phyloP scores from a whole-genome alignment of 177 flowering plant species.

The Vitis hybrid region DNA sequence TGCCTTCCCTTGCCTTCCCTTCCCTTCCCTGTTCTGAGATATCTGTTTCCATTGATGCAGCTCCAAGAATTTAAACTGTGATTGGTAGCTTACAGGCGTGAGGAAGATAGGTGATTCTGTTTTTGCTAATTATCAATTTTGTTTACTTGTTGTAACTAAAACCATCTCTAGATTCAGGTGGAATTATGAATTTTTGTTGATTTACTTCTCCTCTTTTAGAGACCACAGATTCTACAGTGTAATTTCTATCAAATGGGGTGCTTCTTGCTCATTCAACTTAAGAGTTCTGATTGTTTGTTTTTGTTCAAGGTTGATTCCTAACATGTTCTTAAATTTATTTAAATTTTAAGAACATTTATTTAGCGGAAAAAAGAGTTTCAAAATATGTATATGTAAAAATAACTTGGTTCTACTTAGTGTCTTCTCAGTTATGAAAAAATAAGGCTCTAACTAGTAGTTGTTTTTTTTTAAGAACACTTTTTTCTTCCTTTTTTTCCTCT shows the following conservation, averaged over 20 bases:
- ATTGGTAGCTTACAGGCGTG: not conserved
- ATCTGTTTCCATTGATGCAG: constrained; percentile 15
- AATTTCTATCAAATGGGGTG: no score
- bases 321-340: not conserved
- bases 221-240: no score
- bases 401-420: no score
- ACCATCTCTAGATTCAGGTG: not conserved
- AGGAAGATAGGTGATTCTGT: not conserved
- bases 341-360: no score
- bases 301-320: not conserved
- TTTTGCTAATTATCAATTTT: not conserved
- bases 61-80: constrained; percentile 30
- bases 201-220: no score
- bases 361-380: no score
- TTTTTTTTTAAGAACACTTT: no score
- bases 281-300: not conserved
- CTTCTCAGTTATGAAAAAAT: no score
- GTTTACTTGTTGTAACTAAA: not conserved
- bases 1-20: not conserved
- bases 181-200: not conserved
- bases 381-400: no score
- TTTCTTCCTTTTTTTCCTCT: no score
- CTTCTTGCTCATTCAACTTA: no score
- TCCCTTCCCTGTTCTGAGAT: not conserved
- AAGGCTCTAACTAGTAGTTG: no score